Base-by-base conservation (phyloP, 331 rosid species). In the Erythrophleum ivorense region DNA sequence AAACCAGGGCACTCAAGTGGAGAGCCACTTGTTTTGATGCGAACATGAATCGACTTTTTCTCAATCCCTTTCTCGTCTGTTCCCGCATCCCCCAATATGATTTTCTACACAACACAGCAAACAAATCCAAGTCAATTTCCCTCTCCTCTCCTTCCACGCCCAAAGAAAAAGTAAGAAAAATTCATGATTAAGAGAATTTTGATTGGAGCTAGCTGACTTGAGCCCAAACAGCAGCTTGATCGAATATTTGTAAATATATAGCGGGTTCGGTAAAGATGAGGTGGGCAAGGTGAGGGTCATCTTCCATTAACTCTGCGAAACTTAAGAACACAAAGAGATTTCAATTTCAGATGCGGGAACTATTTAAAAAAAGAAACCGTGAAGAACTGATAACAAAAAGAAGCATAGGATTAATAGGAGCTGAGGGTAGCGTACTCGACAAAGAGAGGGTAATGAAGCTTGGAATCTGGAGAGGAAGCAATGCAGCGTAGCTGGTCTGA, bases 1-100 rank as follows among this genome's bases (percentile, higher is more conserved):
- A 48, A 71, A 93, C 97, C 97, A 50, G 96, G 90, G 77, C 84
- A 89, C 80, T 91, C 96, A 24, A 95, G 97, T 3, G 94, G 94
- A 69, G 98, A 91, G 46, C 98, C 98, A 1, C 86, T 48, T 69
- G 90, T 60, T 40, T 91, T 86, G 33, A 95, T 78, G 6, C 98
- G 96, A 60, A 95, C 96, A 79, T 95, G 96, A 86, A 95, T 83
- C 77, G 71, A 88, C 9, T 89, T 87, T 68, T 93, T 91, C 85
- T 83, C 84, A 33, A 89, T 62, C 58, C 80, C 92, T 2, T 68
- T 83, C 58, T 75, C 41, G 5, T 73, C 80, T 71, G 77, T 86
- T 63, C 57, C 80, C 81, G 90, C 75, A 24, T 95, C 98, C 18
- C 69, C 72, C 89, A 90, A 67, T 36, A 85, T 66, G 14, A 89